Conservation (phyloP, 441 rosid genomes). For the Gossypium trilobum region DNA sequence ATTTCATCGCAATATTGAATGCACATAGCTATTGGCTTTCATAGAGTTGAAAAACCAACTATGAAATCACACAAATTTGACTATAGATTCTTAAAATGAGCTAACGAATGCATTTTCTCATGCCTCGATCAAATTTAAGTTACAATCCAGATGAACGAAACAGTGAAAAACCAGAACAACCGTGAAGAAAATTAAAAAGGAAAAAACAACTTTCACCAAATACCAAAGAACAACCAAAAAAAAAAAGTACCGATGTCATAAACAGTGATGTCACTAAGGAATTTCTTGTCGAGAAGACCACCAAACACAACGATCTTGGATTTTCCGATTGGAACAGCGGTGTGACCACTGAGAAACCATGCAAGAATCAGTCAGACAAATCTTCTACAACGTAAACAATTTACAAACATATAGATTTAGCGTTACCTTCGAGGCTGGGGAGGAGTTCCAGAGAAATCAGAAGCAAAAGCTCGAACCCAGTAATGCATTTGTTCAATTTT, state of each 20-base stretch:
- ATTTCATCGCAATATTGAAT: neutral
- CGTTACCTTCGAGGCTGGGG: conserved; percentile 77
- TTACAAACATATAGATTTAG: neutral
- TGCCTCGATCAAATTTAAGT: neutral
- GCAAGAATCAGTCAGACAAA: neutral
- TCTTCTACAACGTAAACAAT: neutral
- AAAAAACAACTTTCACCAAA: neutral
- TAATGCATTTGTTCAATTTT: conserved; percentile 42
- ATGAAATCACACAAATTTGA: neutral
- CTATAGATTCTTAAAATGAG: neutral
- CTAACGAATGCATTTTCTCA: neutral
- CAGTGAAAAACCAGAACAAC: neutral
- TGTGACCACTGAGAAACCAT: conserved; percentile 65
- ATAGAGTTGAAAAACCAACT: neutral
- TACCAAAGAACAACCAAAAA: neutral
- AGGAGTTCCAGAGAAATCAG: conserved; percentile 64
- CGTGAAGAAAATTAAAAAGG: neutral
- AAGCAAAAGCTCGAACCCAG: conserved; percentile 82
- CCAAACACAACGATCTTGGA: conserved; percentile 83
- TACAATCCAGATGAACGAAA: neutral
- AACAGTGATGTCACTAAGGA: conserved; percentile 59
- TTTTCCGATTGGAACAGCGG: conserved; percentile 66
- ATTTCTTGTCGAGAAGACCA: conserved; percentile 73
- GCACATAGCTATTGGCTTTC: neutral
- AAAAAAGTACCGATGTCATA: conserved; percentile 56